Evolutionary conservation across 2,329 filamentous ascomycete species (phyloP).

Genomic region (Aspergillus japonicus): DNA sequence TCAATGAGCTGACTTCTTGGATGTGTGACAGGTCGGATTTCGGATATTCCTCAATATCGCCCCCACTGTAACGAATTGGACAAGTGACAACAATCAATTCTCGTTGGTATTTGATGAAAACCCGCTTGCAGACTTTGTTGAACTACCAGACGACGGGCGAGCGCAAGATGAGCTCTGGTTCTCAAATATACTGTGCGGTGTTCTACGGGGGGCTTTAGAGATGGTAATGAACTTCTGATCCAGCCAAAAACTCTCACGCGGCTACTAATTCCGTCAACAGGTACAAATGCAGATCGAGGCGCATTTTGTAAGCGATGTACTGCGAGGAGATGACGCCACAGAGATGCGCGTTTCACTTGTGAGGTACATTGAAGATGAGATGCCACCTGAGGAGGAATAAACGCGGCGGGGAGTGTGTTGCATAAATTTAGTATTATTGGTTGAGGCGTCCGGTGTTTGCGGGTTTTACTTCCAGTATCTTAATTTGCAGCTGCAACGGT

Average conservation of each 20-base stretch:
- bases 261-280: conserved; percentile 37
- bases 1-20: background rate
- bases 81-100: conserved; percentile 92
- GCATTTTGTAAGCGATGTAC: conserved; percentile 89
- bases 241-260: background rate
- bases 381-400: conserved; percentile 94
- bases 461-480: background rate
- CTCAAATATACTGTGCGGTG: conserved; percentile 93
- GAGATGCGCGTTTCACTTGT: conserved; percentile 94
- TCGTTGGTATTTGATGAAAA: conserved; percentile 96
- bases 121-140: conserved; percentile 93
- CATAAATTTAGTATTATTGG: conserved; percentile 1
- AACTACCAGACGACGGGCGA: conserved; percentile 90
- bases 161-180: conserved; percentile 98
- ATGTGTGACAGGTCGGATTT: conserved; percentile 73
- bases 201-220: conserved; percentile 84
- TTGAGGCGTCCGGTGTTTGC: conserved; percentile 28
- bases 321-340: conserved; percentile 91
- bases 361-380: conserved; percentile 94
- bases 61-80: conserved; percentile 92
- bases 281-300: conserved; percentile 97
- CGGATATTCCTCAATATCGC: conserved; percentile 99
- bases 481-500: conserved; percentile 1
- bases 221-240: conserved; percentile 65
- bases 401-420: background rate